Evolutionary conservation across 257 asterid species (phyloP).

Genomic region (Catharanthus roseus): DNA sequence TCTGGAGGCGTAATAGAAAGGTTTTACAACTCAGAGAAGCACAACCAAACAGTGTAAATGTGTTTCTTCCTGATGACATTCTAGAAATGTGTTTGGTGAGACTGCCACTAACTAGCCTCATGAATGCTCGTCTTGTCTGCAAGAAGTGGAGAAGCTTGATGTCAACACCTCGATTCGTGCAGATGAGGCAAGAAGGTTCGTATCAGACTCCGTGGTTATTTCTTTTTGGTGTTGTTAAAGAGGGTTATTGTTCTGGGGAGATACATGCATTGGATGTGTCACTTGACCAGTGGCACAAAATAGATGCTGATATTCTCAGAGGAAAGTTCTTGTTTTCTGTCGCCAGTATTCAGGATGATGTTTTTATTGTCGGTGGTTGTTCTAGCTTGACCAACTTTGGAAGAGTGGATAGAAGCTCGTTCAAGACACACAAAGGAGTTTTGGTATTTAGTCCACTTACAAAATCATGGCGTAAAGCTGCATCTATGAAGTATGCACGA

Average conservation of each 20-base stretch:
- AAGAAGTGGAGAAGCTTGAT: slow-evolving; percentile 86
- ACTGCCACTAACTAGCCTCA: slow-evolving; percentile 65
- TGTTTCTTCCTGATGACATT: slow-evolving; percentile 77
- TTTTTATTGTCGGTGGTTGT: slow-evolving; percentile 82
- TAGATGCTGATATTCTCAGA: slow-evolving; percentile 55
- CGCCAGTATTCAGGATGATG: slow-evolving; percentile 55
- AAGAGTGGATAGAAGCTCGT: slow-evolving; percentile 72
- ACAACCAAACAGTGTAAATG: slow-evolving; percentile 43
- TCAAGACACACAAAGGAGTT: slow-evolving; percentile 86
- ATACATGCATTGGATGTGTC: slow-evolving; percentile 79
- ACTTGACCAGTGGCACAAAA: slow-evolving; percentile 68
- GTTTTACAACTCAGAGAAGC: slow-evolving; percentile 32
- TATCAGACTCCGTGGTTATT: slow-evolving; percentile 79
- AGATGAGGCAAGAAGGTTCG: slow-evolving; percentile 61
- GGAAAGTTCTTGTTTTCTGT: slow-evolving; percentile 84
- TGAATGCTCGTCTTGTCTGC: slow-evolving; percentile 90
- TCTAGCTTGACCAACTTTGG: slow-evolving; percentile 91
- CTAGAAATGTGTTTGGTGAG: slow-evolving; percentile 88
- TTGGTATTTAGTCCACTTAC: slow-evolving; percentile 61
- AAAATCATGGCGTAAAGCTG: slow-evolving; percentile 74
- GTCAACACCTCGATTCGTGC: slow-evolving; percentile 59
- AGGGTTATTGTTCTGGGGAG: slow-evolving; percentile 82
- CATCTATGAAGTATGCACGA: slow-evolving; percentile 77
- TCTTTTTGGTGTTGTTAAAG: slow-evolving; percentile 73
- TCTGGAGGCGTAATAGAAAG: slow-evolving; percentile 55